Base-by-base conservation (phyloP, 163 green algal species). In the Chloromonas sp. region DNA sequence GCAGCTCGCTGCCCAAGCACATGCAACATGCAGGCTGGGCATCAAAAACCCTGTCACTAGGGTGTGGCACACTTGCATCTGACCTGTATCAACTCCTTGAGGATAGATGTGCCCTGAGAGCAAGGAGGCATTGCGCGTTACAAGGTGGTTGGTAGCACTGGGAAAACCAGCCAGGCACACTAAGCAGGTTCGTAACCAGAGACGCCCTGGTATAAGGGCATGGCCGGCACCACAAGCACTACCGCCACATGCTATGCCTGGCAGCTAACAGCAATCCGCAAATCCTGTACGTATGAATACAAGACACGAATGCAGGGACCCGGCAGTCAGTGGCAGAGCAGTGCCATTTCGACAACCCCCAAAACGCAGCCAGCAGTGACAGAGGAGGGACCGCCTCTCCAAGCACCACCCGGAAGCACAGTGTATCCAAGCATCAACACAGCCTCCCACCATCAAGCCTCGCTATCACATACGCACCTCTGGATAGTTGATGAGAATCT, bases 11-110 rank as follows among this genome's bases (percentile, higher is more conserved):
- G 36, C 36, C 36, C 36, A 11, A 15, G 66, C 66, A 74, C 66
- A 74, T 11, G 66, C 66, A 11, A 15, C 5, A 74, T 74, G 66
- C 66, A 74, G 11, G 66, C 66, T 15, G 66, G 66, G 66, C 66
- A 74, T 15, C 66, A 74, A 11, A 15, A 15, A 74, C 66, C 66
- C 66, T 0, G 66, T 11, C 66, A 74, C 5, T 74, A 5, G 66
- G 66, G 5, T 74, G 5, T 74, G 5, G 11, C 5, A 15, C 66
- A 74, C 5, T 74, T 5, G 5, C 66, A 11, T 74, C 71, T 14
- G 15, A 93, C 91, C 92, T 95, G 93, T 3, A 95, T 84, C 2
- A 95, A 70, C 84, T 96, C 92, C 86, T 97, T 97, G 0, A 96
- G 83, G 58, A 97, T 95, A 58, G 88, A 89, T 0, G 92, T 95